Evolutionary conservation across 1,139 yeast species (phyloP).

Genomic region (Kluyveromyces marxianus): DNA sequence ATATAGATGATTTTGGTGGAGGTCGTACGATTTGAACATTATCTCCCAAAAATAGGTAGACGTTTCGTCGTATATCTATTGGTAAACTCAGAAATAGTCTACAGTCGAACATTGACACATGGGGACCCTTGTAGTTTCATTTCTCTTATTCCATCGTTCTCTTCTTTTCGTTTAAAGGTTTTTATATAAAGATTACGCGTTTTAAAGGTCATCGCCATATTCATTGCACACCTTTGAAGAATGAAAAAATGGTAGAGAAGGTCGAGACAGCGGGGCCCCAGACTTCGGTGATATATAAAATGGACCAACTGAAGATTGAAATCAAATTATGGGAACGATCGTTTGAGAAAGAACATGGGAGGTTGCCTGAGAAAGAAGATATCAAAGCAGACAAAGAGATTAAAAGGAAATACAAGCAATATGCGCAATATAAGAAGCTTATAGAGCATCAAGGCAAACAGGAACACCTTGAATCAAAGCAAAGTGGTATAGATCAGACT

Average conservation of each 20-base stretch:
- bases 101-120: constrained; percentile 10
- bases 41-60: constrained; percentile 21
- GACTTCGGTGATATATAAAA: constrained; percentile 20
- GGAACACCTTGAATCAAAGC: not conserved
- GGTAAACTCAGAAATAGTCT: constrained; percentile 20
- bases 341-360: constrained; percentile 18
- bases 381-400: constrained; percentile 22
- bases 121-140: not conserved
- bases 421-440: constrained; percentile 20
- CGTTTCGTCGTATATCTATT: constrained; percentile 19
- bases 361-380: constrained; percentile 26
- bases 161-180: not conserved
- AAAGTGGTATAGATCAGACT: not conserved
- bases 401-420: constrained; percentile 24
- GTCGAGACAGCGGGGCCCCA: not conserved
- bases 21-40: constrained; percentile 1
- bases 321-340: constrained; percentile 28
- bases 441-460: too few species aligned
- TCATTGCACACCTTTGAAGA: too few species aligned
- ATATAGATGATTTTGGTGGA: not conserved
- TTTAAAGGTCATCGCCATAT: not conserved
- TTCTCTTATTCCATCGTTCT: not conserved
- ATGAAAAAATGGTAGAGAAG: not conserved
- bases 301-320: constrained; percentile 20
- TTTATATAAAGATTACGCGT: not conserved